Evolutionary conservation across 2,329 filamentous ascomycete genomes (phyloP), one percentile per base, ranked within the genome.

Genomic region (Clarireedia hainanense): DNA sequence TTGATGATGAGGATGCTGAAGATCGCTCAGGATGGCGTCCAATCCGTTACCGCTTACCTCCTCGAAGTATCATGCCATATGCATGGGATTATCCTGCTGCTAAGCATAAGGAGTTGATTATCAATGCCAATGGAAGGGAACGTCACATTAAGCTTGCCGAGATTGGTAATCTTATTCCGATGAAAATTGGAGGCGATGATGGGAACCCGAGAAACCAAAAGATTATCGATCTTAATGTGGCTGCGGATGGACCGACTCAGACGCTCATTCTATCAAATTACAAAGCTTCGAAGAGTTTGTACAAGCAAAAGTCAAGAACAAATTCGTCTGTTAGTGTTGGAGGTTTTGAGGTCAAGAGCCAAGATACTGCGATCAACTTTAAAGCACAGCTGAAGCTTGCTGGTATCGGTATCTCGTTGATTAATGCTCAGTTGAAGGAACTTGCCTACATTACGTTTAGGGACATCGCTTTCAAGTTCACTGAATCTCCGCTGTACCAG

Each of bases 1-100:
- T 95, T 9, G 91, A 96, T 58, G 91, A 97, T 60, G 91, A 96
- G 58, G 91, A 92, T 55, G 79, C 80, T 5, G 86, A 89, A 63
- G 89, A 96, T 66, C 78, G 85, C 56, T 91, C 89, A 52, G 89
- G 90, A 4, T 99, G 94, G 89, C 87, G 89, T 61, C 91, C 91
- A 2, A 89, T 99, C 59, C 81, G 90, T 52, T 99, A 99, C 72
- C 86, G 92, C 34, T 77, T 99, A 30, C 95, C 95, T 2, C 85
- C 92, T 12, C 81, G 94, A 58, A 97, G 92, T 71, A 96, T 99
- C 71, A 99, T 99, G 94, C 94, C 95, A 0, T 99, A 99, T 67
- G 92, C 94, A 1, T 99, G 94, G 94, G 95, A 99, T 69, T 99
- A 96, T 72, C 95, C 94, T 1, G 92, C 94, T 1, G 91, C 91